phyloP scores from a whole-genome alignment of 371 early-diverging fungal genomes.

The Conidiobolus incongruus region DNA sequence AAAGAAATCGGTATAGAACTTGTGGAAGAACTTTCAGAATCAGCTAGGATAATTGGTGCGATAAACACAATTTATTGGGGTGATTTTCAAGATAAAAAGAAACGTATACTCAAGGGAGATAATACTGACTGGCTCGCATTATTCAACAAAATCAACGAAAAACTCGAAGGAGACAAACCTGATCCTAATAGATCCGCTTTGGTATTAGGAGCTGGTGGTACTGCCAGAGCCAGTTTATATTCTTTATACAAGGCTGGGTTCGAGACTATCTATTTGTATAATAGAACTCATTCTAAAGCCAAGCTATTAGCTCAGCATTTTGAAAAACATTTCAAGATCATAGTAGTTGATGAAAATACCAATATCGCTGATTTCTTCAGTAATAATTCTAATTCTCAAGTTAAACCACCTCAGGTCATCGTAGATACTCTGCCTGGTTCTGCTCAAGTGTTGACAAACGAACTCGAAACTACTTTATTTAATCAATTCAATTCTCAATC shows the following conservation, averaged over 20 bases:
- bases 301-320: slow-evolving; percentile 42
- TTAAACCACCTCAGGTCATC: too few species aligned
- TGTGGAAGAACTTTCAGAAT: slow-evolving; percentile 39
- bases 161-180: neutral
- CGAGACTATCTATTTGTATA: slow-evolving; percentile 49
- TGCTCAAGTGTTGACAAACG: neutral
- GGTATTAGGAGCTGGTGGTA: slow-evolving; percentile 93
- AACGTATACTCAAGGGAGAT: slow-evolving; percentile 67
- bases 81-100: slow-evolving; percentile 7
- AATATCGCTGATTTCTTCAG: too few species aligned
- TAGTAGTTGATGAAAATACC: slow-evolving; percentile 3
- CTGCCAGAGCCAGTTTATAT: slow-evolving; percentile 77
- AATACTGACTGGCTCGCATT: slow-evolving; percentile 94
- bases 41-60: slow-evolving; percentile 71
- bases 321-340: slow-evolving; percentile 13
- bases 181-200: slow-evolving; percentile 28
- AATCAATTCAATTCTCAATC: neutral
- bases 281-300: slow-evolving; percentile 63
- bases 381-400: too few species aligned
- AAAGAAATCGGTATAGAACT: slow-evolving; percentile 64
- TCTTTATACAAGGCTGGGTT: slow-evolving; percentile 58
- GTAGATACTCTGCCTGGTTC: neutral
- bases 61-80: slow-evolving; percentile 63
- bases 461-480: neutral
- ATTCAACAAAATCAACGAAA: slow-evolving; percentile 9